Evolutionary conservation across 2,329 filamentous ascomycete species (phyloP).

Genomic region (Cladosporium sp.): DNA sequence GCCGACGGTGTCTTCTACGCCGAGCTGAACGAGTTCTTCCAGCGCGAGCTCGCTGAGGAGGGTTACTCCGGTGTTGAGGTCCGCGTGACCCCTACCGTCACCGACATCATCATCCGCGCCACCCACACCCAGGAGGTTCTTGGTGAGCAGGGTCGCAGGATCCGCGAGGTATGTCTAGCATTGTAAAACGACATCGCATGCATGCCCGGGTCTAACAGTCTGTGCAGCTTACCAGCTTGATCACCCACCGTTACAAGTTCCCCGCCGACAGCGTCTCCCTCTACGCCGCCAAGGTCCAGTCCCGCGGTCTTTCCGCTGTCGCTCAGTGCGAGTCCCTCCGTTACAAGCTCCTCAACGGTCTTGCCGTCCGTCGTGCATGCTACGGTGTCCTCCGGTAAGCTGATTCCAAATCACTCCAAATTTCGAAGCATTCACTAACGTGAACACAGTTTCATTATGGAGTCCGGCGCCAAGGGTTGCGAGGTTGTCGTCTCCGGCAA

Average conservation of each 20-base stretch:
- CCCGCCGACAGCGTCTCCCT: constrained; percentile 99
- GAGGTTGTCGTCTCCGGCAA: constrained; percentile 99
- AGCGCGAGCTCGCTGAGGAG: constrained; percentile 99
- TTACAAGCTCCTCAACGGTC: constrained; percentile 99
- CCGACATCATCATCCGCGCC: constrained; percentile 99
- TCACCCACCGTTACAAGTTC: constrained; percentile 99
- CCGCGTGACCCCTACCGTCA: constrained; percentile 98
- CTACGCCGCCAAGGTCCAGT: constrained; percentile 99
- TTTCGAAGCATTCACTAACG: constrained; percentile 9
- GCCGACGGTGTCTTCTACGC: constrained; percentile 99
- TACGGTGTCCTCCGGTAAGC: constrained; percentile 79
- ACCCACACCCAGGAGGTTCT: constrained; percentile 99
- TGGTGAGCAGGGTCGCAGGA: constrained; percentile 98
- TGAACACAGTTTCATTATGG: constrained; percentile 87
- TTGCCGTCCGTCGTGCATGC: constrained; percentile 97
- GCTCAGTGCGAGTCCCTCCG: constrained; percentile 99
- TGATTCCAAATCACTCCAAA: neutral
- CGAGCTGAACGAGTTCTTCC: constrained; percentile 99
- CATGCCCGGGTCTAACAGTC: neutral
- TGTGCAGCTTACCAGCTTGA: constrained; percentile 82
- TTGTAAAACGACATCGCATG: neutral
- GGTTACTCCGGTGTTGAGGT: constrained; percentile 99
- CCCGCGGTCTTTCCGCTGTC: constrained; percentile 98
- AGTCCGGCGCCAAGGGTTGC: constrained; percentile 98
- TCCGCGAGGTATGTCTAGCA: constrained; percentile 63